phyloP scores from a whole-genome alignment of 768 basidiomycete species.

The Neoboletus subvelutipes region DNA sequence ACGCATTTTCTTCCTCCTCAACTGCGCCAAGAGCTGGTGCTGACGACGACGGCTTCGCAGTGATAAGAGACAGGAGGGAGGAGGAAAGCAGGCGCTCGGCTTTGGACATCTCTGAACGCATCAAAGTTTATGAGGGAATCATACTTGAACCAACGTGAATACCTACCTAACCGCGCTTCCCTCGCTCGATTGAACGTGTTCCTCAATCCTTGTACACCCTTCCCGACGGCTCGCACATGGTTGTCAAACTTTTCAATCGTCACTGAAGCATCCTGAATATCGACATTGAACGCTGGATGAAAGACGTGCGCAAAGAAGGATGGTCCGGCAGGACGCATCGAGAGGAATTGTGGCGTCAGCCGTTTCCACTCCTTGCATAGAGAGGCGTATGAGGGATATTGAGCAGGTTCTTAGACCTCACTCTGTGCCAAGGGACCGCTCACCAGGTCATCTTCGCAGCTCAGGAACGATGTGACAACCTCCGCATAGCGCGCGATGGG shows the following conservation, averaged over 20 bases:
- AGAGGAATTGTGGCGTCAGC: constrained; percentile 56
- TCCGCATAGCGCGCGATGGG: constrained; percentile 78
- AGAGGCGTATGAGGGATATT: not conserved
- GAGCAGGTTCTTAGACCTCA: not conserved
- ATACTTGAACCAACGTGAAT: not conserved
- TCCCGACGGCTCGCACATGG: constrained; percentile 64
- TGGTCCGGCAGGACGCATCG: constrained; percentile 66
- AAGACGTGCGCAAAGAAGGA: constrained; percentile 77
- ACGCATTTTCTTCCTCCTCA: constrained; percentile 45
- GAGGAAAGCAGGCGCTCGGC: constrained; percentile 73
- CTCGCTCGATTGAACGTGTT: constrained; percentile 60
- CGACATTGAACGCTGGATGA: constrained; percentile 84
- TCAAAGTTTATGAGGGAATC: not conserved
- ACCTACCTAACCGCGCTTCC: constrained; percentile 65
- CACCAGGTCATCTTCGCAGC: constrained; percentile 73
- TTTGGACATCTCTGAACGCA: constrained; percentile 68
- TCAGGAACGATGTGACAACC: constrained; percentile 75
- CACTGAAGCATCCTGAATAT: constrained; percentile 65
- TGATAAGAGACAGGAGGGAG: constrained; percentile 71
- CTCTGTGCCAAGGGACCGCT: constrained; percentile 29
- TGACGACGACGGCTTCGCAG: constrained; percentile 58
- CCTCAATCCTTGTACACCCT: constrained; percentile 66
- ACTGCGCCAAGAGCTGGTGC: constrained; percentile 46
- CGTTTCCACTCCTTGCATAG: constrained; percentile 66
- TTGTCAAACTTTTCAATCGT: constrained; percentile 59